Percentiles rank a stretch among this genome's conserved stretches.
Conservation (phyloP, 768 basidiomycete species). For the Amanita jacksonii region DNA sequence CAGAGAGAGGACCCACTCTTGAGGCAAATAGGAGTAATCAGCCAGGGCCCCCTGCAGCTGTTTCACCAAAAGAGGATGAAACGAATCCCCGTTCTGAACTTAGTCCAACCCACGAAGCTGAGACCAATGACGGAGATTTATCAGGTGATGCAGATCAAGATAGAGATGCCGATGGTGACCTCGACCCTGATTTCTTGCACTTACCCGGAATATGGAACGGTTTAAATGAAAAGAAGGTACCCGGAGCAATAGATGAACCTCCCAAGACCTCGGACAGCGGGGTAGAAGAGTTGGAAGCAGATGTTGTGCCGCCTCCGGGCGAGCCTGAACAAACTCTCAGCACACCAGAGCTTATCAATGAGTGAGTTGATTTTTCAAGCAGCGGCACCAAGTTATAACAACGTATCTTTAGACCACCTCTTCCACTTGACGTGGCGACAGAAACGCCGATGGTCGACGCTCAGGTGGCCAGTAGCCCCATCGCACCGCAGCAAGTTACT, state of each 20-base stretch:
- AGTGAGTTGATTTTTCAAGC: no score
- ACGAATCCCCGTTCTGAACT: background rate
- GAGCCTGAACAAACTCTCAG: no score
- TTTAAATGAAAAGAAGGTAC: background rate
- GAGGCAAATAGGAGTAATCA: background rate
- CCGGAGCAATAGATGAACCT: background rate
- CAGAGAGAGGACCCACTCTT: conserved; percentile 5
- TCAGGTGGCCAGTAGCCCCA: no score
- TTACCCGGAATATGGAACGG: conserved; percentile 1
- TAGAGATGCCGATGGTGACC: conserved; percentile 26
- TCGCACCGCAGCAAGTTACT: background rate
- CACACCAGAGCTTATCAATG: no score
- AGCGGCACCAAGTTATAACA: no score
- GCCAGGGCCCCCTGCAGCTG: no score
- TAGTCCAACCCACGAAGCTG: background rate
- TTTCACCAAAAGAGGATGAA: no score
- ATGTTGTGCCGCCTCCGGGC: no score
- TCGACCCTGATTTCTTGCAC: conserved; percentile 25
- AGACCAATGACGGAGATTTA: background rate
- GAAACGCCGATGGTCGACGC: background rate
- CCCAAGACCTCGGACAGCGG: no score
- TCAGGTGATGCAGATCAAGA: conserved; percentile 14
- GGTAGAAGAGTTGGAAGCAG: no score
- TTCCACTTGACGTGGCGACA: no score
- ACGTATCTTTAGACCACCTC: no score